Percentiles rank a stretch among this genome's conserved stretches.
These are phyloP conservation scores for Waltergamsia citrina DNA, from an alignment of 2,329 filamentous ascomycete genomes.

Conservation along the genomic window DNA sequence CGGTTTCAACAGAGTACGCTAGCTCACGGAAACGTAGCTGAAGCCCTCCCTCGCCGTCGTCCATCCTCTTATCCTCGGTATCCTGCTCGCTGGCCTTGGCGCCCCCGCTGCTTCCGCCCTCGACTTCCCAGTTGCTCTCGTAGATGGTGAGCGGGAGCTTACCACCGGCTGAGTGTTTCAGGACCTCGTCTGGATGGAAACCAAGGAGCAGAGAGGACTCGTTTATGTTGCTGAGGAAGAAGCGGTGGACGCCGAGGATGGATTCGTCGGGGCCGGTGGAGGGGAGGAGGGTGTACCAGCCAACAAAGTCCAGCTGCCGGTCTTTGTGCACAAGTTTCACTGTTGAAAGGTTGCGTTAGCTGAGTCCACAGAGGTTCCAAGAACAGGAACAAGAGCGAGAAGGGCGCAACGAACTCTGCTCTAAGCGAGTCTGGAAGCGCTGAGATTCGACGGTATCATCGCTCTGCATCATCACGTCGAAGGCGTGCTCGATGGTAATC, in stretches of 20 bases:
- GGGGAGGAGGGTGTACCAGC: slow-evolving; percentile 80
- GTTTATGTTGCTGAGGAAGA: slow-evolving; percentile 66
- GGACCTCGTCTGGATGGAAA: slow-evolving; percentile 63
- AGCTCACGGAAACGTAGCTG: slow-evolving; percentile 73
- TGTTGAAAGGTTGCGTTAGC: slow-evolving; percentile 21
- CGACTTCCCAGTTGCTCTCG: slow-evolving; percentile 72
- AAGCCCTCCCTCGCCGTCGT: slow-evolving; percentile 41
- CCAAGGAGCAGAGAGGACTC: slow-evolving; percentile 82
- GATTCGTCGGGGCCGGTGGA: slow-evolving; percentile 58
- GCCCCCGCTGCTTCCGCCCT: slow-evolving; percentile 27
- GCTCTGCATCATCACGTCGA: slow-evolving; percentile 40
- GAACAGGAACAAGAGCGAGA: neutral
- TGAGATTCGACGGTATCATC: slow-evolving; percentile 40
- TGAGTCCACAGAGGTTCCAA: neutral
- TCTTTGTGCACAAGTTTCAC: slow-evolving; percentile 84
- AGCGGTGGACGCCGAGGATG: slow-evolving; percentile 67
- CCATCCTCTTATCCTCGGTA: slow-evolving; percentile 62
- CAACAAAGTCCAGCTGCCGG: slow-evolving; percentile 76
- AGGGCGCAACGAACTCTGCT: slow-evolving; percentile 59
- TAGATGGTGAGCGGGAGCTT: slow-evolving; percentile 87
- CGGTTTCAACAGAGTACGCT: slow-evolving; percentile 82
- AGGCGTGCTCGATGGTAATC: slow-evolving; percentile 87
- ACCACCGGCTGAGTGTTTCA: slow-evolving; percentile 52
- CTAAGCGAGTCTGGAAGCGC: slow-evolving; percentile 66
- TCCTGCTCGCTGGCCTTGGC: slow-evolving; percentile 26